Percentiles rank a stretch among this genome's conserved stretches.
These are phyloP conservation scores for Suillus luteus DNA, from an alignment of 768 basidiomycete species.

Conservation along the genomic window DNA sequence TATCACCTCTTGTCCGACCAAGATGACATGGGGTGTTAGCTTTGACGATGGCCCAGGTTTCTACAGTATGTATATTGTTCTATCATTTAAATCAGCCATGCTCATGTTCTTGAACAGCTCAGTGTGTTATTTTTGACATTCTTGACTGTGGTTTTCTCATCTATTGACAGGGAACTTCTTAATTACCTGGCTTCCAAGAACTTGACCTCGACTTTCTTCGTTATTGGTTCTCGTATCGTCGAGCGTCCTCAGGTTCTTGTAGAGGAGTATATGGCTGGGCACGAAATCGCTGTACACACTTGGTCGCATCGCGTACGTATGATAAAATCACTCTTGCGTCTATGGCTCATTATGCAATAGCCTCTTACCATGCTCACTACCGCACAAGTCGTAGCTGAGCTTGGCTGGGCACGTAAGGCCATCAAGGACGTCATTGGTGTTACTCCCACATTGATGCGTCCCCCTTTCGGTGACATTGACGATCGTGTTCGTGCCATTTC, in stretches of 20 bases:
- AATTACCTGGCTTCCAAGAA: conserved; percentile 66
- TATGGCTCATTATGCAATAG: conserved; percentile 37
- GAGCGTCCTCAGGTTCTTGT: conserved; percentile 74
- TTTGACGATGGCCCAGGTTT: conserved; percentile 88
- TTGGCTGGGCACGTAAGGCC: conserved; percentile 88
- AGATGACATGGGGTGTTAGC: conserved; percentile 77
- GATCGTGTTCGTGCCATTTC: conserved; percentile 91
- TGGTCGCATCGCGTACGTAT: conserved; percentile 78
- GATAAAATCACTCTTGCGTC: conserved; percentile 16
- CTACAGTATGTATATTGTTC: conserved; percentile 59
- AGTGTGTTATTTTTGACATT: conserved; percentile 38
- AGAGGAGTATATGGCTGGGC: conserved; percentile 78
- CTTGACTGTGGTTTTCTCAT: conserved; percentile 9
- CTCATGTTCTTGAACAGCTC: conserved; percentile 40
- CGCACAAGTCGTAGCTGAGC: conserved; percentile 86
- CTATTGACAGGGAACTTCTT: conserved; percentile 56
- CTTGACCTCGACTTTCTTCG: conserved; percentile 86
- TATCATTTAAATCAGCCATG: neutral
- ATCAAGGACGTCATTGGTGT: conserved; percentile 78
- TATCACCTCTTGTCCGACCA: conserved; percentile 67
- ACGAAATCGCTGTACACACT: conserved; percentile 85
- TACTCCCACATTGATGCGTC: conserved; percentile 76
- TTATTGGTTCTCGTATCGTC: conserved; percentile 82
- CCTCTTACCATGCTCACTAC: conserved; percentile 71
- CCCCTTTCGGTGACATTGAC: conserved; percentile 87